Evolutionary conservation across 805 yeast genomes (phyloP).

Genomic region (Metschnikowia peoriensis): DNA sequence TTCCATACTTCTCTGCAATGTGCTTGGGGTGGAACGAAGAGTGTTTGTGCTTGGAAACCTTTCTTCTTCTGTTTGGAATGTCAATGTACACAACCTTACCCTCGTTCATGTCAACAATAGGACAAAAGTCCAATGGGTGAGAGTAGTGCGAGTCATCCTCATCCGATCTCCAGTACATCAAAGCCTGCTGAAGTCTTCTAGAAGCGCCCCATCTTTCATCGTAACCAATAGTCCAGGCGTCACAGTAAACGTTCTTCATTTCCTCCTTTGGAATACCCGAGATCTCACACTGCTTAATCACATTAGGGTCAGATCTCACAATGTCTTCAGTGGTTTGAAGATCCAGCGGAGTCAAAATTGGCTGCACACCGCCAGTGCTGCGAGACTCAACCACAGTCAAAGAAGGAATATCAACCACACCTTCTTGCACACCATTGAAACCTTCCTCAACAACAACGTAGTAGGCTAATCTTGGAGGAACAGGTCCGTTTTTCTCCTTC

Average conservation of each 20-base stretch:
- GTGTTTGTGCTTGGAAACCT: constrained; percentile 65
- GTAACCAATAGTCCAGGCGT: constrained; percentile 69
- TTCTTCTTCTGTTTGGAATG: constrained; percentile 72
- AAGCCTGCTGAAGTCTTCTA: constrained; percentile 75
- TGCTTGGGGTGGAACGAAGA: constrained; percentile 69
- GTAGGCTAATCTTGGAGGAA: constrained; percentile 68
- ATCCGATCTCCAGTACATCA: constrained; percentile 71
- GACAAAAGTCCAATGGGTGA: constrained; percentile 79
- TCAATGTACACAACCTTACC: constrained; percentile 70
- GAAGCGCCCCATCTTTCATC: constrained; percentile 79
- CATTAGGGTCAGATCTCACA: constrained; percentile 67
- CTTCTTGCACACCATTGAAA: constrained; percentile 65
- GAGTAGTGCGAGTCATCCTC: constrained; percentile 77
- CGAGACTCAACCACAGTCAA: constrained; percentile 47
- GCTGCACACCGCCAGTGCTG: constrained; percentile 61
- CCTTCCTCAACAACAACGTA: constrained; percentile 61
- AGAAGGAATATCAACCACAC: constrained; percentile 58
- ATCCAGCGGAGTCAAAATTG: constrained; percentile 71
- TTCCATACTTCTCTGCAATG: constrained; percentile 57
- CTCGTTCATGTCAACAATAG: constrained; percentile 73
- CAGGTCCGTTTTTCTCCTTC: constrained; percentile 59
- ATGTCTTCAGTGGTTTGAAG: constrained; percentile 59
- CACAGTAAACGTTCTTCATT: constrained; percentile 61
- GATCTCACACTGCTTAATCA: constrained; percentile 67
- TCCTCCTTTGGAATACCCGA: constrained; percentile 65